A percentile compares a stretch with the other conserved stretches of the same genome.
Conservation (phyloP, 2,329 filamentous ascomycete species). For the Leptographium radiaticola region DNA sequence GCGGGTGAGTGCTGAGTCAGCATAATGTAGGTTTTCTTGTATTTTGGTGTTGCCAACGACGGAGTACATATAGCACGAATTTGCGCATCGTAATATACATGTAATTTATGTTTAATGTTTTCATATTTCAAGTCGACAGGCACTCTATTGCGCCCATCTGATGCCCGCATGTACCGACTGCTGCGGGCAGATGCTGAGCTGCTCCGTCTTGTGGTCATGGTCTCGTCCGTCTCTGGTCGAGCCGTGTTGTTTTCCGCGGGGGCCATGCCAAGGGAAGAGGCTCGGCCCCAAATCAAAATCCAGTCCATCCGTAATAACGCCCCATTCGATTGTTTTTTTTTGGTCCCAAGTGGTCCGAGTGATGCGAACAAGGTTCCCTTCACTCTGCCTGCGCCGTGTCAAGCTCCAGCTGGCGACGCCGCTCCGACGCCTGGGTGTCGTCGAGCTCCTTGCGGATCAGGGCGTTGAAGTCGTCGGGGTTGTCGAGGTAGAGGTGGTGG, state of each 20-base stretch:
- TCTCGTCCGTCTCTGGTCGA: no score
- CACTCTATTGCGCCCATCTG: no score
- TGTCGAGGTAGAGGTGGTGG: slow-evolving; percentile 48
- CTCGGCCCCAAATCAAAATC: no score
- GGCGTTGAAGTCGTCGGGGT: slow-evolving; percentile 43
- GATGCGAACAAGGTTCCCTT: no score
- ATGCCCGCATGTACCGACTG: not conserved
- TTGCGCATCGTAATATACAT: no score
- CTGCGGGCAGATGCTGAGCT: not conserved
- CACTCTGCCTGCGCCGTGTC: not conserved
- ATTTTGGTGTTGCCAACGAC: not conserved
- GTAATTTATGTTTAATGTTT: no score
- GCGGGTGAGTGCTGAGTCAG: not conserved
- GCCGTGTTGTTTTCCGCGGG: no score
- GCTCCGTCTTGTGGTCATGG: no score
- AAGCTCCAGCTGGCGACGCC: slow-evolving; percentile 3
- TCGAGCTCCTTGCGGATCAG: slow-evolving; percentile 39
- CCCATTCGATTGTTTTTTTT: not conserved
- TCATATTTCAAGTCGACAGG: no score
- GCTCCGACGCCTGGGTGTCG: slow-evolving; percentile 25
- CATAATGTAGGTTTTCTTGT: not conserved
- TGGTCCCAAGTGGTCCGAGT: not conserved
- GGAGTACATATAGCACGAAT: no score
- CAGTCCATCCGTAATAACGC: no score
- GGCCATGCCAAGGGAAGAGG: no score